Conservation (phyloP, 352 stramenopile genomes). For the Halophytophthora batemanensis region DNA sequence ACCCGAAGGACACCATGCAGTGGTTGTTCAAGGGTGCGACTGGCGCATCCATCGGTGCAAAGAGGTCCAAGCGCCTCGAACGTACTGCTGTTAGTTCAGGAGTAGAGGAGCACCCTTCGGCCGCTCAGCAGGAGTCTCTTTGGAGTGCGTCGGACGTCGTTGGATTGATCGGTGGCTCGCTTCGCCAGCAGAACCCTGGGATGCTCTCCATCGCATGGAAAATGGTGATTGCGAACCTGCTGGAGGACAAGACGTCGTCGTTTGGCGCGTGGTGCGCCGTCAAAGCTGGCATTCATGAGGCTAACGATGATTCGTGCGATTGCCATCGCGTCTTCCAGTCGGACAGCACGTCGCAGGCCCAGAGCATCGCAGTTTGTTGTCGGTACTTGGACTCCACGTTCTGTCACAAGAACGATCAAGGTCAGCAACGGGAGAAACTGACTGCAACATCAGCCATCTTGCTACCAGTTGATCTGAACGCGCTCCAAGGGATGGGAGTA, state of each 20-base stretch:
- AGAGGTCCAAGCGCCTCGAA: slow-evolving; percentile 17
- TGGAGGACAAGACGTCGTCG: slow-evolving; percentile 45
- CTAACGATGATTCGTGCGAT: slow-evolving; percentile 17
- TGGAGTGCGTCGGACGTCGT: slow-evolving; percentile 37
- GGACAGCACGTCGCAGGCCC: slow-evolving; percentile 1
- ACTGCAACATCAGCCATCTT: slow-evolving; percentile 48
- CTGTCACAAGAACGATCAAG: slow-evolving; percentile 10
- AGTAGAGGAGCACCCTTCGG: slow-evolving; percentile 7
- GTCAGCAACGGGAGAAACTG: slow-evolving; percentile 31
- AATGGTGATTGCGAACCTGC: slow-evolving; percentile 67
- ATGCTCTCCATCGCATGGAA: slow-evolving; percentile 50
- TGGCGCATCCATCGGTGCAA: slow-evolving; percentile 18
- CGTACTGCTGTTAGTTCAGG: neutral
- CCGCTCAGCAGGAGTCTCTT: slow-evolving; percentile 15
- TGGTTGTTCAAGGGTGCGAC: slow-evolving; percentile 37
- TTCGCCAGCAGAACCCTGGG: slow-evolving; percentile 18
- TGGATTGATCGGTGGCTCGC: slow-evolving; percentile 24
- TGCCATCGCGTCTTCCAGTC: slow-evolving; percentile 25
- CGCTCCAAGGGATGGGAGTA: slow-evolving; percentile 28
- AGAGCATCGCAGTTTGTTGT: slow-evolving; percentile 47
- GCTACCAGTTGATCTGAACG: slow-evolving; percentile 51
- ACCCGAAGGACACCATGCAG: slow-evolving; percentile 40
- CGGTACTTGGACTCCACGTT: slow-evolving; percentile 55
- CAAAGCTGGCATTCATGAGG: slow-evolving; percentile 43
- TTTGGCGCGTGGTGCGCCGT: slow-evolving; percentile 77